Base-by-base conservation (phyloP, 768 basidiomycete genomes). In the Hortiboletus flavorubellus region DNA sequence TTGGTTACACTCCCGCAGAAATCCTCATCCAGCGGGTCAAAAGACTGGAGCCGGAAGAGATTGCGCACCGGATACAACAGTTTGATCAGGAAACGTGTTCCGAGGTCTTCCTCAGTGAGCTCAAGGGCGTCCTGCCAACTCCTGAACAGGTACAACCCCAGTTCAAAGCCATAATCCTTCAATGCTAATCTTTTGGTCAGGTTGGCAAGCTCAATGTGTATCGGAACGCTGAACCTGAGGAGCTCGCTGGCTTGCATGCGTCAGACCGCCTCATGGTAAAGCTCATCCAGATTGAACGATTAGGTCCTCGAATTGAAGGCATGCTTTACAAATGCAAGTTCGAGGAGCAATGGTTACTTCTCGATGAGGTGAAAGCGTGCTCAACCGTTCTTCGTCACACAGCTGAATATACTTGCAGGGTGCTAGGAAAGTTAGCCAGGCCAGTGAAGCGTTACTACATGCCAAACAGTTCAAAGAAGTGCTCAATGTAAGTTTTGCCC, bases 201-300 rank as follows among this genome's bases (percentile, higher is more conserved):
- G 80, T 92, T 59, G 93, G 93, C 40, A 93, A 94, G 72, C 82
- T 96, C 30, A 94, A 92, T 65, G 81, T 91, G 4, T 92, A 95
- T 67, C 86, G 90, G 51, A 92, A 88, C 63, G 83, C 93, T n/a
- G 86, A 86, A 56, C 80, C 86, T 12, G 89, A 87, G 63, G 94
- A 97, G 61, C 82, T 99, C 12, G 86, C 85, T 40, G 84, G 82
- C 31, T 77, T 99, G n/a, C 95, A 98, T 72, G 86, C 89, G 18
- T 89, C 97, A 16, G 97, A 99, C 73, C 85, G 97, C 33, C 81
- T 99, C 45, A 94, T 99, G 91, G 93, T 99, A 26, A 90, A 95
- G 59, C 78, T 98, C 37, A 97, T 98, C 64, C 93, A 97, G 69
- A 94, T 98, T 29, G 84, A 96, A 41, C 87, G 93, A 35, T 77